Evolutionary conservation across 108 stramenopile genomes (phyloP).

Genomic region (Nitzschia sp.): DNA sequence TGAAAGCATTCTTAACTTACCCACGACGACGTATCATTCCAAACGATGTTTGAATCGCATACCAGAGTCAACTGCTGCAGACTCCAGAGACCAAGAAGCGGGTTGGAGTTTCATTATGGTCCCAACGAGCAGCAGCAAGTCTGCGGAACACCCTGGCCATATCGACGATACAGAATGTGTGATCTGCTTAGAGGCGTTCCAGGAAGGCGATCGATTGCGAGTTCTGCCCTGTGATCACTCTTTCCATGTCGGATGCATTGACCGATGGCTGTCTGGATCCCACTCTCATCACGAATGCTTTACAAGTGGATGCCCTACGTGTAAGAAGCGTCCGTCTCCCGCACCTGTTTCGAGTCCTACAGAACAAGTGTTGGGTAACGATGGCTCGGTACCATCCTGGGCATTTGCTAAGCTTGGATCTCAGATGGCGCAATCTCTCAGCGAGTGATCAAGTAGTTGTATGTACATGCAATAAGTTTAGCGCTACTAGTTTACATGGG

Average conservation of each 20-base stretch:
- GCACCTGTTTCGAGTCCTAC: neutral
- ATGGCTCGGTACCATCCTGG: slow-evolving; percentile 73
- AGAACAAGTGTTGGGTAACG: slow-evolving; percentile 4
- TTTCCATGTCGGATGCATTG: slow-evolving; percentile 86
- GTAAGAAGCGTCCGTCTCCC: slow-evolving; percentile 50
- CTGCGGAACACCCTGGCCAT: neutral
- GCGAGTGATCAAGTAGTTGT: neutral
- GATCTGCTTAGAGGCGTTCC: slow-evolving; percentile 73
- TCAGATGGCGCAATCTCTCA: slow-evolving; percentile 40
- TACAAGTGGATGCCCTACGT: slow-evolving; percentile 74
- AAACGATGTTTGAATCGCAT: slow-evolving; percentile 7
- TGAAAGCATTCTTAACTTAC: slow-evolving; percentile 58
- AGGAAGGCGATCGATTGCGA: slow-evolving; percentile 75
- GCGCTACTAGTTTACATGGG: too few relatives aligned
- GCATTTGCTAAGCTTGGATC: slow-evolving; percentile 61
- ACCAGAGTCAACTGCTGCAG: neutral
- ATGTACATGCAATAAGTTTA: too few relatives aligned
- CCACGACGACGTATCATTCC: slow-evolving; percentile 58
- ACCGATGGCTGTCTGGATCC: slow-evolving; percentile 69
- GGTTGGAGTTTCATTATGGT: slow-evolving; percentile 41
- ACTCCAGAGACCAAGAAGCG: slow-evolving; percentile 9
- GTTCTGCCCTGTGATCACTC: slow-evolving; percentile 84
- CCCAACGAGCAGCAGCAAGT: slow-evolving; percentile 7
- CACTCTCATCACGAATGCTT: slow-evolving; percentile 53
- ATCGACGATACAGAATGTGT: slow-evolving; percentile 59